Conservation (phyloP, 2,329 filamentous ascomycete species). For the Penicillium olsonii region DNA sequence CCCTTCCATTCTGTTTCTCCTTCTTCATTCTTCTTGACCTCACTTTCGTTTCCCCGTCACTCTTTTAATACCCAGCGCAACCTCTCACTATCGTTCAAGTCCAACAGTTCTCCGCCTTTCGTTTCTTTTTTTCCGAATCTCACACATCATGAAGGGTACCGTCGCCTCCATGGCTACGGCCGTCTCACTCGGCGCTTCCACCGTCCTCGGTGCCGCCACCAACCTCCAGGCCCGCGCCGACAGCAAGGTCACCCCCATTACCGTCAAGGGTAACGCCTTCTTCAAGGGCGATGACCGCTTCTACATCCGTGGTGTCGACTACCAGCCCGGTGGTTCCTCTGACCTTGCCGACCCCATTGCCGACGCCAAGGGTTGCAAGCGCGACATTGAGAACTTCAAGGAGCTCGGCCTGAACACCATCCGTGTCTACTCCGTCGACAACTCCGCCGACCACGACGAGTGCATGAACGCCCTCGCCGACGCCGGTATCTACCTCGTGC, state of each 20-base stretch:
- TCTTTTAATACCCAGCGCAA: constrained; percentile 12
- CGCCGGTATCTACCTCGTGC: constrained; percentile 87
- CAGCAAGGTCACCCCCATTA: constrained; percentile 54
- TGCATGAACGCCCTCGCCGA: constrained; percentile 82
- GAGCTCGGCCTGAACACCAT: constrained; percentile 86
- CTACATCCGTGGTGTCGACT: constrained; percentile 59
- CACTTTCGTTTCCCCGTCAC: constrained; percentile 21
- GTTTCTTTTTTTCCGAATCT: constrained; percentile 8
- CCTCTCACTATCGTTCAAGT: constrained; percentile 17
- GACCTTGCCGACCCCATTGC: constrained; percentile 72
- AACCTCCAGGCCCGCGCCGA: constrained; percentile 41
- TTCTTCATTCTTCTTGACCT: constrained; percentile 21
- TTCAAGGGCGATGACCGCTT: constrained; percentile 62
- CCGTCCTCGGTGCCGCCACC: constrained; percentile 47
- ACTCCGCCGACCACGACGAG: constrained; percentile 74
- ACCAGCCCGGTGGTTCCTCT: constrained; percentile 66
- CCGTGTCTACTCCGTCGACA: constrained; percentile 91
- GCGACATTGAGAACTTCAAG: constrained; percentile 80
- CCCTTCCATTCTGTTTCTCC: constrained; percentile 22
- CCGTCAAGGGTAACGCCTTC: constrained; percentile 67
- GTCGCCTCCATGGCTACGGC: constrained; percentile 49
- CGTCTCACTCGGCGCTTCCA: constrained; percentile 49
- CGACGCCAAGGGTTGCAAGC: constrained; percentile 68
- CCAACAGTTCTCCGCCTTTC: constrained; percentile 10
- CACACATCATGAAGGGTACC: constrained; percentile 55